Percentiles rank a stretch among this genome's conserved stretches.
Conservation (phyloP, 371 early-diverging fungal species). For the Nematocida homosporus region DNA sequence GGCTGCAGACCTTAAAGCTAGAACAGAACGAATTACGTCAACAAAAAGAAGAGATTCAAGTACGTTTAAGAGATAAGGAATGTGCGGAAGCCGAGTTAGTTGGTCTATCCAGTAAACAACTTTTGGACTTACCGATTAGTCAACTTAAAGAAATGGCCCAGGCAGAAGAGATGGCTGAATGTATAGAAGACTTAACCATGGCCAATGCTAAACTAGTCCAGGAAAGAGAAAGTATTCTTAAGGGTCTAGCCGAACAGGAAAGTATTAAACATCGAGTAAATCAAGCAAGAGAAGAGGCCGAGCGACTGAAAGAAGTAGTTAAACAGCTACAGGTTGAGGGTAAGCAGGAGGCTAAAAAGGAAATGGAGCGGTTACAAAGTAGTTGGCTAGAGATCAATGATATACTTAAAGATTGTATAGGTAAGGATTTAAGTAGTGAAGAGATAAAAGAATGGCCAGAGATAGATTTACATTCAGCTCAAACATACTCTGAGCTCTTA, state of each 20-base stretch:
- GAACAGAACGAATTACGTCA: slow-evolving; percentile 8
- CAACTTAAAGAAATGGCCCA: not conserved
- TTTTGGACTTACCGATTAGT: slow-evolving; percentile 6
- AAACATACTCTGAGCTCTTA: too few species aligned
- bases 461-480: too few species aligned
- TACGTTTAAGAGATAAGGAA: slow-evolving; percentile 38
- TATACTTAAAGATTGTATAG: too few species aligned
- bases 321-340: slow-evolving; percentile 34
- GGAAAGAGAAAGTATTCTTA: slow-evolving; percentile 1
- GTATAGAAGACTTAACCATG: not conserved
- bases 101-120: slow-evolving; percentile 22
- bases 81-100: slow-evolving; percentile 34
- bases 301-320: slow-evolving; percentile 8
- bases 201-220: not conserved
- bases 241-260: slow-evolving; percentile 9
- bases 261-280: slow-evolving; percentile 40
- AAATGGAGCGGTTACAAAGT: too few species aligned
- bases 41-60: slow-evolving; percentile 11
- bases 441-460: too few species aligned
- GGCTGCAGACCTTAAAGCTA: not conserved
- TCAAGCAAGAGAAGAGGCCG: slow-evolving; percentile 45
- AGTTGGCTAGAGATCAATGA: too few species aligned
- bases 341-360: slow-evolving; percentile 13
- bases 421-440: too few species aligned
- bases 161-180: not conserved